Conservation (phyloP, 2,329 filamentous ascomycete species). For the Hypoxylon rubiginosum region DNA sequence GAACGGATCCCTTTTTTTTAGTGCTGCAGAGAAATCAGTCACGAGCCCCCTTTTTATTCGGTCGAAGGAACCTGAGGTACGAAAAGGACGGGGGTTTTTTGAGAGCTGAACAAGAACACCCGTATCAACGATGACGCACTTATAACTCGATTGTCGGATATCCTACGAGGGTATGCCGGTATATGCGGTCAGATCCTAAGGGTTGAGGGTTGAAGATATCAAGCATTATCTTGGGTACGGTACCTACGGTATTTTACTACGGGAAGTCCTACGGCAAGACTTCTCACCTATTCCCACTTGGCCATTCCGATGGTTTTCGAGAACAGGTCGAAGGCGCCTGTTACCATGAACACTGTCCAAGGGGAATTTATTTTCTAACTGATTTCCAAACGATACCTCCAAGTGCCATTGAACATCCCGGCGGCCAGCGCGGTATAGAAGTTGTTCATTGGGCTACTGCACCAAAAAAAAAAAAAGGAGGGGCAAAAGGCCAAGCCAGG, state of each 20-base stretch:
- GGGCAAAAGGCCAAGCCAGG: slow-evolving; percentile 26
- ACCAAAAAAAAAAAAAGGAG: slow-evolving; percentile 10
- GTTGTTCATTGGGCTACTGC: background rate
- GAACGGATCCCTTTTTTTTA: slow-evolving; percentile 1
- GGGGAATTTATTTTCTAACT: background rate
- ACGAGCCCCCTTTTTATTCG: slow-evolving; percentile 31
- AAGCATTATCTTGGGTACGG: slow-evolving; percentile 1
- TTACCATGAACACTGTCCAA: slow-evolving; percentile 13
- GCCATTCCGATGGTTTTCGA: slow-evolving; percentile 1
- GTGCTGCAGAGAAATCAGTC: slow-evolving; percentile 20
- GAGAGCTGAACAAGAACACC: slow-evolving; percentile 18
- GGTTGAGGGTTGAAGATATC: background rate
- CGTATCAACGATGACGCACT: slow-evolving; percentile 40
- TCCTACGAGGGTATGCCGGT: slow-evolving; percentile 24
- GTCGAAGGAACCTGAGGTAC: slow-evolving; percentile 3
- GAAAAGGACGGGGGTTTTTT: slow-evolving; percentile 12
- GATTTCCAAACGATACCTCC: background rate
- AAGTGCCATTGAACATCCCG: slow-evolving; percentile 5
- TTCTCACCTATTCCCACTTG: slow-evolving; percentile 5
- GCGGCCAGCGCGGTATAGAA: slow-evolving; percentile 7
- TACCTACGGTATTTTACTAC: background rate
- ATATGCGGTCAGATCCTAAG: slow-evolving; percentile 26
- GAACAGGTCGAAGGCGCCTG: slow-evolving; percentile 17
- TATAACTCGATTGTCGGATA: slow-evolving; percentile 42
- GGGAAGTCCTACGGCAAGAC: background rate